Evolutionary conservation across 176 grass and related monocot species (phyloP), one percentile per base, ranked within the genome.

Genomic region (Aegilops umbellulata): DNA sequence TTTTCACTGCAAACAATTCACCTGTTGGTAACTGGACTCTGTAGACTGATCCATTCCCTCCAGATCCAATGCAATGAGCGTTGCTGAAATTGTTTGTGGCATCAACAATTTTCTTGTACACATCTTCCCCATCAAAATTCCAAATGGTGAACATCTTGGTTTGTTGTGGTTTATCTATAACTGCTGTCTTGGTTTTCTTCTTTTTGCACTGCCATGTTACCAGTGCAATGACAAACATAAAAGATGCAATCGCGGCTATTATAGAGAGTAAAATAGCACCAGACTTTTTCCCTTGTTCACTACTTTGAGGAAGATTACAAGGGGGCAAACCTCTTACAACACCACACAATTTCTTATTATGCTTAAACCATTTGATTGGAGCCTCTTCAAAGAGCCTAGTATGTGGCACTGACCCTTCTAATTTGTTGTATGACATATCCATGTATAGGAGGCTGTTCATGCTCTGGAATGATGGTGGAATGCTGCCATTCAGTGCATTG

Each of bases 1-100:
- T 78, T 30, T 78, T 60, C 13, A 78, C 75, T 58, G 51, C 75
- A 78, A 78, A 78, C 20, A 60, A 35, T 16, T 78, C 63, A 14
- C 10, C 75, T 8, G 19, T 58, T 60, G 75, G 2, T 15, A 78
- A 35, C 17, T 78, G 2, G 23, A 20, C 29, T 60, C 30, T 15
- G 16, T 78, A 78, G 19, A 78, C 49, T 12, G 49, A 77, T 51
- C 74, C 74, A 55, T n/a, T 32, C 2, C 49, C 74, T 35, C 74
- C 49, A 3, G 4, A 34, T 34, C 74, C 74, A 77, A 60, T 78
- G 75, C 75, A 13, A 24, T 78, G 51, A 19, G 63, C 4, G 3
- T 15, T 29, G 8, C 10, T 5, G 11, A 78, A 32, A 60, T 78
- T 60, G 0, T 51, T 20, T 77, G 74, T 77, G 25, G 74, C 47